Evolutionary conservation across 2,329 filamentous ascomycete species (phyloP).

Genomic region (Scedosporium aurantiacum): DNA sequence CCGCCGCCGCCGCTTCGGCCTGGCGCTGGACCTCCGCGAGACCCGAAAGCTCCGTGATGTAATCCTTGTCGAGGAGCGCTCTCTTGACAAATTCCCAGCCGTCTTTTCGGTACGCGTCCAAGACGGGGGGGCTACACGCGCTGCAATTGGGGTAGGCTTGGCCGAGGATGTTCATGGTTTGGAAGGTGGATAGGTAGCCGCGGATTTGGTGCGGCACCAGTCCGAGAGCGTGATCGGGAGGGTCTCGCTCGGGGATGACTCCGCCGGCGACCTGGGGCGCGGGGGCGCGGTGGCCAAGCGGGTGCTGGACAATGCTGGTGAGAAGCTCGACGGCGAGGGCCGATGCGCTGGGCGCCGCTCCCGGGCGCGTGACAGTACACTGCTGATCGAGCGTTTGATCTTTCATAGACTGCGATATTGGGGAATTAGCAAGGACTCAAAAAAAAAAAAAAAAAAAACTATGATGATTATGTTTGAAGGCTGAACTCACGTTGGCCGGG

Average conservation of each 20-base stretch:
- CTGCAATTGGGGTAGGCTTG: constrained; percentile 72
- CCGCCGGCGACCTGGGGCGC: constrained; percentile 36
- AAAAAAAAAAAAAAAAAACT: background rate
- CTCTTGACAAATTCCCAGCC: constrained; percentile 70
- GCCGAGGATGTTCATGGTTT: constrained; percentile 62
- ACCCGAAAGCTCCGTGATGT: constrained; percentile 66
- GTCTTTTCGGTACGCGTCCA: constrained; percentile 54
- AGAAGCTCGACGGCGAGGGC: constrained; percentile 84
- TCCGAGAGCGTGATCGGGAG: constrained; percentile 48
- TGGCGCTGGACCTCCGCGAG: constrained; percentile 58
- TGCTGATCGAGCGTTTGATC: constrained; percentile 95
- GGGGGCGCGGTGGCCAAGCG: constrained; percentile 50
- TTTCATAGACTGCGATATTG: constrained; percentile 64
- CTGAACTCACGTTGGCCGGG: constrained; percentile 63
- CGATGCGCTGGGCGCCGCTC: constrained; percentile 84
- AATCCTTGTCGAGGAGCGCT: constrained; percentile 64
- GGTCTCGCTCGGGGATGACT: constrained; percentile 40
- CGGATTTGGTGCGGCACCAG: constrained; percentile 72
- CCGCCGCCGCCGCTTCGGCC: constrained; percentile 38
- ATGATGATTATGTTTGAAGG: background rate
- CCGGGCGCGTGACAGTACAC: constrained; percentile 91
- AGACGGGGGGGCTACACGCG: constrained; percentile 61
- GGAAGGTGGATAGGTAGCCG: constrained; percentile 64
- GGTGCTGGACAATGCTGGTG: constrained; percentile 79
- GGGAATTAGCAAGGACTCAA: constrained; percentile 9